phyloP scores from a whole-genome alignment of 2,329 filamentous ascomycete species.

The Tolypocladium tundrense region DNA sequence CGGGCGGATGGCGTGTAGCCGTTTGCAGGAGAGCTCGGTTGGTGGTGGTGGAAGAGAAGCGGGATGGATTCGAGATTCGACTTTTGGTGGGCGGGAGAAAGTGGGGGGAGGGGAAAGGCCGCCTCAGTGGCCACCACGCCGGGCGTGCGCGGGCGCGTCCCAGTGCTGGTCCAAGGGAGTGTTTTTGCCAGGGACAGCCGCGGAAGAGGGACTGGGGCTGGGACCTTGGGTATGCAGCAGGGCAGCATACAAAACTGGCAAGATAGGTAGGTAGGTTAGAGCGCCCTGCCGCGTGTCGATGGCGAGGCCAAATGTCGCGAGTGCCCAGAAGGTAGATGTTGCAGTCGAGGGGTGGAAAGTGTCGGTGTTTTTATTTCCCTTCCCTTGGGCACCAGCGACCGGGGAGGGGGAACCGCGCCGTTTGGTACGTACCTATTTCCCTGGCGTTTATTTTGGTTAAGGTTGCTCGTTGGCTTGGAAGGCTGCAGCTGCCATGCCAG shows the following conservation, averaged over 20 bases:
- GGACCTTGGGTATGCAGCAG: background rate
- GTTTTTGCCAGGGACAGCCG: background rate
- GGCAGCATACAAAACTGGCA: background rate
- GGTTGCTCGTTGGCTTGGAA: too few relatives aligned
- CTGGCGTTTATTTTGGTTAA: background rate
- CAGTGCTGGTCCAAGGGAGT: background rate
- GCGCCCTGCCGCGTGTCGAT: background rate
- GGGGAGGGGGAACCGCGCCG: background rate
- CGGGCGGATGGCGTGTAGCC: constrained; percentile 3
- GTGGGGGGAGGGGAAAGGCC: constrained; percentile 13
- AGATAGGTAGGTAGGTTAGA: background rate
- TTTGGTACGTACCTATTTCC: background rate
- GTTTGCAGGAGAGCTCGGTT: constrained; percentile 1
- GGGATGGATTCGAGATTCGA: constrained; percentile 4
- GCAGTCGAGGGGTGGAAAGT: background rate
- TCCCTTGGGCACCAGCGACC: background rate
- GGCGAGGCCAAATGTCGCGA: background rate
- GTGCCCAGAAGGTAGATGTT: background rate
- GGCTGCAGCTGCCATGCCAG: too few relatives aligned
- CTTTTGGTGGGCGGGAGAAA: constrained; percentile 13
- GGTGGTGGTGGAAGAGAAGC: constrained; percentile 6
- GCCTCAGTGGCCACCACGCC: background rate
- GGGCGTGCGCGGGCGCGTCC: background rate
- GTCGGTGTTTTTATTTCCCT: background rate
- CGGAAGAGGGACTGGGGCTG: background rate